Evolutionary conservation across 495 filamentous ascomycete species (phyloP).

Genomic region (Penicillium pulvis): DNA sequence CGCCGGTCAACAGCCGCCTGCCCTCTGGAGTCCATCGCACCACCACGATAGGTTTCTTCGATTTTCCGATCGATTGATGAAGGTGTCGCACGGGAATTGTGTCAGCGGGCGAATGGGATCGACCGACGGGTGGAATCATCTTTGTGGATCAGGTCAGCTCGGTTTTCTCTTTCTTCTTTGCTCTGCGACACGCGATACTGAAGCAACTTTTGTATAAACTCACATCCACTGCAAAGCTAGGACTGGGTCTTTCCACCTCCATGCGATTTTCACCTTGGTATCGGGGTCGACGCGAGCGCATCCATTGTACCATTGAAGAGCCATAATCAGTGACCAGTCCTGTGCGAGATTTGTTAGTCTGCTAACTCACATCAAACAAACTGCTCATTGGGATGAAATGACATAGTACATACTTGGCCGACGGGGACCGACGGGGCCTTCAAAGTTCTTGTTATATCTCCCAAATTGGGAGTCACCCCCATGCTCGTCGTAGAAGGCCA

Average conservation of each 20-base stretch:
- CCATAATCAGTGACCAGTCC: slow-evolving; percentile 92
- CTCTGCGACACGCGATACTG: neutral
- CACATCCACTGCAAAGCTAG: slow-evolving; percentile 88
- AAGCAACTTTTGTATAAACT: slow-evolving; percentile 33
- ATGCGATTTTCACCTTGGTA: slow-evolving; percentile 67
- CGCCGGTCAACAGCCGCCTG: slow-evolving; percentile 84
- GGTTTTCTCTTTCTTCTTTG: slow-evolving; percentile 11
- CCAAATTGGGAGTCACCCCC: slow-evolving; percentile 40
- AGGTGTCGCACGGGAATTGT: slow-evolving; percentile 86
- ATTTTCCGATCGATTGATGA: slow-evolving; percentile 95
- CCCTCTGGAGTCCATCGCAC: slow-evolving; percentile 98
- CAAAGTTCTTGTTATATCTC: slow-evolving; percentile 38
- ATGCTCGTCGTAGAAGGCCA: slow-evolving; percentile 49
- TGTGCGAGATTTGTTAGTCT: slow-evolving; percentile 12
- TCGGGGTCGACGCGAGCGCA: slow-evolving; percentile 78
- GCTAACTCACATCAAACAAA: slow-evolving; percentile 5
- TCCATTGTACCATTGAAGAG: slow-evolving; percentile 88
- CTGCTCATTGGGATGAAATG: neutral
- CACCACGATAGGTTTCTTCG: slow-evolving; percentile 96
- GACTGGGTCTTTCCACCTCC: slow-evolving; percentile 80
- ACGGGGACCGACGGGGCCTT: slow-evolving; percentile 43
- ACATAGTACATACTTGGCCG: slow-evolving; percentile 41
- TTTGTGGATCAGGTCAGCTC: slow-evolving; percentile 32
- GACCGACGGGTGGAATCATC: slow-evolving; percentile 86
- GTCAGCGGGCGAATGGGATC: slow-evolving; percentile 70